Evolutionary conservation across 2,329 filamentous ascomycete genomes (phyloP).

Genomic region (Diaporthe australafricana): DNA sequence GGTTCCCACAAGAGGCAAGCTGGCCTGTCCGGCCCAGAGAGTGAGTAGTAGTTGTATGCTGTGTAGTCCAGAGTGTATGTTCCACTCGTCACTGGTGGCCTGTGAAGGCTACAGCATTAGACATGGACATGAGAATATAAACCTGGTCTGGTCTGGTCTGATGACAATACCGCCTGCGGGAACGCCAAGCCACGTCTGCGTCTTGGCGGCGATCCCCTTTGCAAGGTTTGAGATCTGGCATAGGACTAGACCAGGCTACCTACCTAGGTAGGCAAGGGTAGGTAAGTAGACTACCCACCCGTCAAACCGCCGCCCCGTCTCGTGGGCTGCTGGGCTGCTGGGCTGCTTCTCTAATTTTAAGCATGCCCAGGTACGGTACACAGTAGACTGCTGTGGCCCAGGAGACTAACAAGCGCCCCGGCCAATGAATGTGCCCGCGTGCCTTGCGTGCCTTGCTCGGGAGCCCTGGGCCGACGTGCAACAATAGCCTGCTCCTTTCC

Average conservation of each 20-base stretch:
- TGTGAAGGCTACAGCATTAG: too few relatives aligned
- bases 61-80: too few relatives aligned
- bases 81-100: too few relatives aligned
- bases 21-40: background rate
- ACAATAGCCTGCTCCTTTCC: background rate
- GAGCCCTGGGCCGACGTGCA: background rate
- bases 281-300: background rate
- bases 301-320: constrained; percentile 14
- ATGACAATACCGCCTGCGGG: background rate
- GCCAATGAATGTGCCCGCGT: background rate
- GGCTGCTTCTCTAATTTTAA: background rate
- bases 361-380: background rate
- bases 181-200: constrained; percentile 12
- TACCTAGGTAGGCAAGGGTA: too few relatives aligned
- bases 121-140: too few relatives aligned
- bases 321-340: background rate
- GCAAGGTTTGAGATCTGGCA: constrained; percentile 2
- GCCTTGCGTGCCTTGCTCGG: background rate
- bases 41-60: too few relatives aligned
- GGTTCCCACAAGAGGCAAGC: background rate
- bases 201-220: constrained; percentile 23
- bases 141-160: too few relatives aligned
- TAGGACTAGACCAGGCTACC: too few relatives aligned
- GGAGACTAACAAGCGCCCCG: background rate
- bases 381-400: background rate